These are phyloP conservation scores for Lachnellula hyalina DNA, from an alignment of 2,329 filamentous ascomycete genomes.

Conservation along the genomic window DNA sequence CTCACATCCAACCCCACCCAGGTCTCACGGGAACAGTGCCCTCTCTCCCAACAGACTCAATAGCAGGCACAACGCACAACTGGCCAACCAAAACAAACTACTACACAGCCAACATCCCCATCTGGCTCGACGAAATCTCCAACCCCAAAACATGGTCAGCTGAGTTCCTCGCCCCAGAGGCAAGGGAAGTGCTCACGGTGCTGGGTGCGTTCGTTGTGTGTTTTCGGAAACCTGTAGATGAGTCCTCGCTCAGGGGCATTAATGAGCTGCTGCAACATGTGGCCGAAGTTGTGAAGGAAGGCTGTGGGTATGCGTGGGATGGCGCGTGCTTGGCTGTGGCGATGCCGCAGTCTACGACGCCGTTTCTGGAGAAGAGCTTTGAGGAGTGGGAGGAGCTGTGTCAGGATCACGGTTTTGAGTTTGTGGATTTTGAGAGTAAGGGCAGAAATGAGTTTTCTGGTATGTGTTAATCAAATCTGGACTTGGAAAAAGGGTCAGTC, in stretches of 20 bases:
- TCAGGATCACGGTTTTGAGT: conserved; percentile 54
- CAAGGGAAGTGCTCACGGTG: conserved; percentile 55
- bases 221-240: conserved; percentile 39
- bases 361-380: conserved; percentile 32
- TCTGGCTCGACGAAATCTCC: conserved; percentile 62
- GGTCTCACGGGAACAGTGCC: conserved; percentile 47
- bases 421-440: conserved; percentile 48
- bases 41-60: conserved; percentile 32
- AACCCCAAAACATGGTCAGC: conserved; percentile 41
- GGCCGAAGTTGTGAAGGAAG: conserved; percentile 49
- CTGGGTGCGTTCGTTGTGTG: conserved; percentile 56
- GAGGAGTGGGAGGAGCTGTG: conserved; percentile 60
- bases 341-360: conserved; percentile 34
- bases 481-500: background rate
- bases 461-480: conserved; percentile 30
- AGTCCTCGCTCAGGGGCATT: conserved; percentile 17
- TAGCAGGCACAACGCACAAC: conserved; percentile 54
- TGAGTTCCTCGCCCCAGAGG: conserved; percentile 56
- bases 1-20: conserved; percentile 25
- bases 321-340: conserved; percentile 57
- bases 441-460: conserved; percentile 55
- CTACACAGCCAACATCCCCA: conserved; percentile 54
- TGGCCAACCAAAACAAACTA: conserved; percentile 53
- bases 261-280: conserved; percentile 46
- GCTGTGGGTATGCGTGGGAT: conserved; percentile 58